These are phyloP conservation scores for Pseudocercospora eumusae DNA, from an alignment of 2,329 filamentous ascomycete species.

Conservation along the genomic window DNA sequence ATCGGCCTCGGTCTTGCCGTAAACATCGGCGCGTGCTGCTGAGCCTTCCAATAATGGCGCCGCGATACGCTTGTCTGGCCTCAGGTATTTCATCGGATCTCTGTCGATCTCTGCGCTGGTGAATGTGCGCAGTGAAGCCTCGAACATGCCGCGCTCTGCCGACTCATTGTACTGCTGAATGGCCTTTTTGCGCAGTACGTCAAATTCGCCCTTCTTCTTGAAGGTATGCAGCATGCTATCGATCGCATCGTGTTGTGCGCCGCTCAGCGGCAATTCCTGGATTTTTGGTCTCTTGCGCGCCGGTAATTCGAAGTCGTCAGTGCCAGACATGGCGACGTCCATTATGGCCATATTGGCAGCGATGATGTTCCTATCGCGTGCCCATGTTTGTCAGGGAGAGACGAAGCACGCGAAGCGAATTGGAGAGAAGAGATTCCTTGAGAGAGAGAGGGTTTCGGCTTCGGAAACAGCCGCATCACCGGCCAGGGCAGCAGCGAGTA, in stretches of 20 bases:
- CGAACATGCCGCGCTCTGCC: slow-evolving; percentile 53
- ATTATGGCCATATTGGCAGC: slow-evolving; percentile 28
- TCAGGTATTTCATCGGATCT: slow-evolving; percentile 67
- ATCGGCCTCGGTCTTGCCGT: slow-evolving; percentile 68
- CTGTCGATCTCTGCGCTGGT: slow-evolving; percentile 73
- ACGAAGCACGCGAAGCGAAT: background rate
- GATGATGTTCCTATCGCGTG: background rate
- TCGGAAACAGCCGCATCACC: slow-evolving; percentile 4
- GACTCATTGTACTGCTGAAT: slow-evolving; percentile 66
- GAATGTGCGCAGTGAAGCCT: slow-evolving; percentile 49
- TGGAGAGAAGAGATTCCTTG: background rate
- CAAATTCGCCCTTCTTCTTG: slow-evolving; percentile 84
- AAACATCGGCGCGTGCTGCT: slow-evolving; percentile 73
- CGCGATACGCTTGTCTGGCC: slow-evolving; percentile 71
- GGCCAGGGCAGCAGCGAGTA: slow-evolving; percentile 1
- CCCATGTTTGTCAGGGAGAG: background rate
- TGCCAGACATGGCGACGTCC: slow-evolving; percentile 30
- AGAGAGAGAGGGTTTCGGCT: background rate
- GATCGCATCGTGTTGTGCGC: slow-evolving; percentile 71
- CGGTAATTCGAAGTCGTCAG: slow-evolving; percentile 37
- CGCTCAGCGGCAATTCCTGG: slow-evolving; percentile 72
- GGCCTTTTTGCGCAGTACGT: slow-evolving; percentile 72
- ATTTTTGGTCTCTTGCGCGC: slow-evolving; percentile 66
- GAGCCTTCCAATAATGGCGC: slow-evolving; percentile 76
- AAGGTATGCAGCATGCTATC: slow-evolving; percentile 76